Conservation (phyloP, 202 grass and related monocot species). For the Musa balbisiana region DNA sequence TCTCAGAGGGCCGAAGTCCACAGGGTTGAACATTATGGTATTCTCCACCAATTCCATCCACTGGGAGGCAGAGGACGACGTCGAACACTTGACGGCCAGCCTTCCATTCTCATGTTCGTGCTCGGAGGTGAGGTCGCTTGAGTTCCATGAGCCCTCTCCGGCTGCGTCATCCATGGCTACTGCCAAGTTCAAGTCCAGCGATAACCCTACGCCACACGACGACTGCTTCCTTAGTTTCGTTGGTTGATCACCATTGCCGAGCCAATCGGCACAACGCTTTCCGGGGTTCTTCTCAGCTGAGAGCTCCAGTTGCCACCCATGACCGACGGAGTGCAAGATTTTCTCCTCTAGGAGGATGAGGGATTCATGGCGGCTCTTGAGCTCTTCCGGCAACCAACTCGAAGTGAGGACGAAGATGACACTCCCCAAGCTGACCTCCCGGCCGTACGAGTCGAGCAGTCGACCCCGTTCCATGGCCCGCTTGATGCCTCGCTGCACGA, state of each 20-base stretch:
- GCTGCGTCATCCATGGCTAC: constrained; percentile 48
- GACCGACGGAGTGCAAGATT: constrained; percentile 44
- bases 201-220: constrained; percentile 33
- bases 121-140: constrained; percentile 71
- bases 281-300: constrained; percentile 40
- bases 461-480: constrained; percentile 75
- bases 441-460: constrained; percentile 63
- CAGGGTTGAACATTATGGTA: constrained; percentile 47
- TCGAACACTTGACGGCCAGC: constrained; percentile 3
- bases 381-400: constrained; percentile 59
- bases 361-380: constrained; percentile 34
- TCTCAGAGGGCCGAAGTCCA: constrained; percentile 37
- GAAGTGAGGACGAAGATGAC: constrained; percentile 77
- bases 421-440: constrained; percentile 80
- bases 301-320: constrained; percentile 66
- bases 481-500: constrained; percentile 69
- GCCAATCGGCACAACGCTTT: constrained; percentile 78
- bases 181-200: constrained; percentile 75
- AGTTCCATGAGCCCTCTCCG: constrained; percentile 64
- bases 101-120: constrained; percentile 46
- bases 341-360: constrained; percentile 51
- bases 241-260: constrained; percentile 38
- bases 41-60: constrained; percentile 36
- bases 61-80: constrained; percentile 18
- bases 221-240: constrained; percentile 60